Evolutionary conservation across 2,329 filamentous ascomycete genomes (phyloP), one percentile per base, ranked within the genome.

Genomic region (Ophiocordyceps camponoti-leonardi): DNA sequence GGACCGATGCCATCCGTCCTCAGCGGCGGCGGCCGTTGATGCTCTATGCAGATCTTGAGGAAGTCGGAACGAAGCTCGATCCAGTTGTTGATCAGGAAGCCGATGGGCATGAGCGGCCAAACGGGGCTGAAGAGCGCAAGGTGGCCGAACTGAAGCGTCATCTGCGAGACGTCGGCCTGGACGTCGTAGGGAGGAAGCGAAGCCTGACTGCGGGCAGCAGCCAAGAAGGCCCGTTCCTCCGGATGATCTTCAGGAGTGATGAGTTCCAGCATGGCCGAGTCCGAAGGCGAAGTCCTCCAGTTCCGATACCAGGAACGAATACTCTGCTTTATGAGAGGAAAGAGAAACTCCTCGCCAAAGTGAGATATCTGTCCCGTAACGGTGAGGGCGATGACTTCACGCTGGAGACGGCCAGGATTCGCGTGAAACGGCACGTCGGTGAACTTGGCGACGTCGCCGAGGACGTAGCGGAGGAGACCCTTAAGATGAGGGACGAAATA

Each of bases 41-140:
- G 82, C 55, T 86, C 81, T 22, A 79, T 67, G 50, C 79, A 83
- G 46, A 87, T 82, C 55, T 86, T 87, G 61, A 83, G 73, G 42
- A 84, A 83, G 54, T 87, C 83, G 3, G 81, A 80, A 11, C 83
- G 79, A 11, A 87, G 68, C 59, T 87, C 83, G 46, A 87, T 65
- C 80, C 81, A 84, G 62, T 86, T 81, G 61, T 86, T 86, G 56
- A 84, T 61, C 14, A 86, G 65, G 58, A 86, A 87, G 0, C 79
- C 81, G 20, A 85, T 66, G 0, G 79, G 75, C 0, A 83, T 82
- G 1, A 86, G 65, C 0, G 83, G 82, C 83, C 83, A 87, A 28
- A 85, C 78, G 0, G 83, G 78, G 1, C 77, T 81, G 59, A 86
- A 87, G 5, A 86, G 65, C 0, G 78, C 73, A 0, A 87, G 68